A percentile compares a stretch with the other conserved stretches of the same genome.
phyloP scores from a whole-genome alignment of 495 filamentous ascomycete species.

The Hypoxylon subgilvum region DNA sequence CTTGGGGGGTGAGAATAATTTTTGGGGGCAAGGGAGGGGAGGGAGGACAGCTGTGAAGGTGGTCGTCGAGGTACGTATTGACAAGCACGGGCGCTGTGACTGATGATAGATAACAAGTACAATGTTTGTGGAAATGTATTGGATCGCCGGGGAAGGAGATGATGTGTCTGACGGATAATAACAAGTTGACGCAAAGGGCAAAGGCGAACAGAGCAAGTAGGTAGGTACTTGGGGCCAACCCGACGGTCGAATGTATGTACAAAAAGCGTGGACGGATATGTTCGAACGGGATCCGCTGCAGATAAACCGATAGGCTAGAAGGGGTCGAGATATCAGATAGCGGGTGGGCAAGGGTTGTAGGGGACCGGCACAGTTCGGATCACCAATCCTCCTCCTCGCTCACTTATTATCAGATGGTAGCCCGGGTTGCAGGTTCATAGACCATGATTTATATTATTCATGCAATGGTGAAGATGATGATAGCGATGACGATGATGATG shows the following conservation, averaged over 20 bases:
- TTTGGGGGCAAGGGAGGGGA: no score
- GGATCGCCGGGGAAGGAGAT: constrained; percentile 10
- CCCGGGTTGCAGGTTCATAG: background rate
- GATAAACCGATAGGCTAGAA: constrained; percentile 41
- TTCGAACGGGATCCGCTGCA: constrained; percentile 34
- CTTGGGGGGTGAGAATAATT: no score
- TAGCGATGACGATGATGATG: no score
- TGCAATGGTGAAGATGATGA: no score
- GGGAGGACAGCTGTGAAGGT: constrained; percentile 2
- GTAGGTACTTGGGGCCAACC: constrained; percentile 16
- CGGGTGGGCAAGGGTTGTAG: constrained; percentile 31
- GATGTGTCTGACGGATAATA: constrained; percentile 25
- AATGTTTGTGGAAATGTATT: constrained; percentile 35
- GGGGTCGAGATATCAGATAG: constrained; percentile 37
- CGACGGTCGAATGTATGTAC: constrained; percentile 20
- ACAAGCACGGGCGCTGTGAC: constrained; percentile 2
- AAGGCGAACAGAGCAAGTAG: constrained; percentile 13
- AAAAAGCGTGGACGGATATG: constrained; percentile 26
- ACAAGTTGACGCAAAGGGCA: constrained; percentile 15
- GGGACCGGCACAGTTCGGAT: constrained; percentile 30
- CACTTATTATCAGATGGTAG: constrained; percentile 12
- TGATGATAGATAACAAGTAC: constrained; percentile 31
- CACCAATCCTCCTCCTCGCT: constrained; percentile 5
- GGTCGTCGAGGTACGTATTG: constrained; percentile 14
- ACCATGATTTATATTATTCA: background rate